Base-by-base conservation (phyloP, 1,139 yeast species). In the Yamadazyma atlantica region DNA sequence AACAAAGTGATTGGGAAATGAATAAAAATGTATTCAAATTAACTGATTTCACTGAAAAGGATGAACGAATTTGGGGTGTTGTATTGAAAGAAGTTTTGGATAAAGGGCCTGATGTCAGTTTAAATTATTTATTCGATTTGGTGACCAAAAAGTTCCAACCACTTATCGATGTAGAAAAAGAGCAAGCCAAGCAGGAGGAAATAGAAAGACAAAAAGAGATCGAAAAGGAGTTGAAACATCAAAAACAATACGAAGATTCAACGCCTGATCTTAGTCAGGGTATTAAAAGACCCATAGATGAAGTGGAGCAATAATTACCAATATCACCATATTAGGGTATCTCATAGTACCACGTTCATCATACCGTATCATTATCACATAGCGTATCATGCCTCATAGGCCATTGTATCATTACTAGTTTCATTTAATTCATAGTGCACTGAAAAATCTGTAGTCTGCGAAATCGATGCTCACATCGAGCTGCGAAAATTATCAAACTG, bases 1-100 rank as follows among this genome's bases (percentile, higher is more conserved):
- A 77, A 39, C 98, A 92, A 59, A 88, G 89, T 2, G 84, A 85
- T 32, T 92, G 96, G 96, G 78, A 75, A 30, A 60, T 90, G 38
- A 81, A 75, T 1, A 76, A 77, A 45, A 85, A 85, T 53, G 90
- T 82, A 2, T 83, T 92, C 55, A 74, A 72, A 24, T 44, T 85
- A 25, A 74, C 71, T 32, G 92, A 85, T 54, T 83, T 89, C 50
- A 70, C 77, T 2, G 64, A 73, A 22, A 64, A 73, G 23, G 75
- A 73, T 37, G 80, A 78, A 39, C 70, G 70, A 32, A 69, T 80
- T 1, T 88, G 96, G 96, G 82, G 80, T 1, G 71, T 72, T 3
- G 87, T 81, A 0, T 64, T 85, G 49, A 60, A 63, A 42, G 59
- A 67, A 34, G 87, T 83, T 2, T 57, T 72, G 24, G 64, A 65